phyloP scores from a whole-genome alignment of 2,329 filamentous ascomycete species.

The Trichoderma sp. region DNA sequence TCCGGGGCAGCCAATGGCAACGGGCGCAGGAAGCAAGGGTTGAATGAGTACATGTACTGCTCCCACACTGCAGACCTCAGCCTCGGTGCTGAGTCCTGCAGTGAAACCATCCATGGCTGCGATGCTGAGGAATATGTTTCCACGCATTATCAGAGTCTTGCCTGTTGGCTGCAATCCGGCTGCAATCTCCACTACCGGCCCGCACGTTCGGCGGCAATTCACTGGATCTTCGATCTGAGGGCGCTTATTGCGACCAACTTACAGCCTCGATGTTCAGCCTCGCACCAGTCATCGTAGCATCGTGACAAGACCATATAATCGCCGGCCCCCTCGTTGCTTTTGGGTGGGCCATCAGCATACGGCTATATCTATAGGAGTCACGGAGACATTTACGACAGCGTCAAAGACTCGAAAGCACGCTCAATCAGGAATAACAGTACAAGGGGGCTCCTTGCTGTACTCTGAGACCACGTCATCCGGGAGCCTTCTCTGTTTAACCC shows the following conservation, averaged over 20 bases:
- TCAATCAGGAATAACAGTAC: background rate
- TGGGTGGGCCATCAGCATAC: background rate
- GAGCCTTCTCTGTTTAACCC: background rate
- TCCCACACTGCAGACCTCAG: constrained; percentile 15
- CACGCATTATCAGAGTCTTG: background rate
- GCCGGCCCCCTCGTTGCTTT: constrained; percentile 8
- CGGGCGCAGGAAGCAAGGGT: background rate
- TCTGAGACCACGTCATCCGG: background rate
- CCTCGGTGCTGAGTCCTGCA: constrained; percentile 15
- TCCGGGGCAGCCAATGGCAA: constrained; percentile 1
- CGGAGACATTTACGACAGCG: background rate
- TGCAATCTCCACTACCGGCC: background rate
- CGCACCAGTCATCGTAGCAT: background rate
- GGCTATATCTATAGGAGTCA: background rate
- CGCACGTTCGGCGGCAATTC: background rate
- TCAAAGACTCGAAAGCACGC: background rate
- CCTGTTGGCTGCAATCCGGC: background rate
- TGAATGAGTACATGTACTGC: background rate
- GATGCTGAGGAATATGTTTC: background rate
- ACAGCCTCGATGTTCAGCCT: constrained; percentile 17
- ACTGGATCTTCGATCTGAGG: constrained; percentile 1
- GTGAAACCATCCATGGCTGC: background rate
- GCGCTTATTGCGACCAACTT: constrained; percentile 9
- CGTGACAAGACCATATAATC: constrained; percentile 6
- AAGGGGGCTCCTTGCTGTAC: background rate